Base-by-base conservation (phyloP, 179 eudicot genomes). In the Nepenthes alata region DNA sequence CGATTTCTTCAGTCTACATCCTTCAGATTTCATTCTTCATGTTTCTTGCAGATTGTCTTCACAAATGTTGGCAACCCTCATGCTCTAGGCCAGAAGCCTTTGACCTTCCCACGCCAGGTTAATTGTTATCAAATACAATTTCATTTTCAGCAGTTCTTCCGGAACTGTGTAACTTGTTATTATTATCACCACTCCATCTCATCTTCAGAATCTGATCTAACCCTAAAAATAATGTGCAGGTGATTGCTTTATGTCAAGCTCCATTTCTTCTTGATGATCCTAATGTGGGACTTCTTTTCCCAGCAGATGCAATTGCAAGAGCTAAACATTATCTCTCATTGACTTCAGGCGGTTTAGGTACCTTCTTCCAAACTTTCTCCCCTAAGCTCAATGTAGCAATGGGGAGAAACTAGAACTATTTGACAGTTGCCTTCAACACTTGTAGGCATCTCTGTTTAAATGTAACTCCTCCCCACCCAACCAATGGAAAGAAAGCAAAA, bases 1-100 rank as follows among this genome's bases (percentile, higher is more conserved):
- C 25, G 25, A 25, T 25, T 25, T 25, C 25, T 25, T 25, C 25
- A 25, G 25, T 25, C 25, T 25, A 25, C 25, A 25, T 25, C 25
- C 25, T 25, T 25, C 25, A 25, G n/a, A 5, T 65, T 37, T 71
- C 58, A 73, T 51, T 57, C 15, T 57, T 68, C 55, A 55, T 63
- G 35, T 5, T n/a, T 65, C 50, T 8, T 74, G 79, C 87, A 91
- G 98, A 91, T 91, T 66, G 86, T 93, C 73, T 93, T 93, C 79
- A 93, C 98, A 55, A 93, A 93, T 74, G 98, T 89, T 65, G 98
- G 98, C 65, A 93, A 93, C 64, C 98, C 98, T 79, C 96, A 93
- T 83, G 98, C 98, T 35, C 74, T 93, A n/a, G 98, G 98, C 63
- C 98, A 93, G 76, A 89, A 80, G 78, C 98, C 98, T 57, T 75